Percentiles rank a stretch among this genome's conserved stretches.
Evolutionary conservation across 345 rosid species (phyloP).

Genomic region (Gossypium turneri): DNA sequence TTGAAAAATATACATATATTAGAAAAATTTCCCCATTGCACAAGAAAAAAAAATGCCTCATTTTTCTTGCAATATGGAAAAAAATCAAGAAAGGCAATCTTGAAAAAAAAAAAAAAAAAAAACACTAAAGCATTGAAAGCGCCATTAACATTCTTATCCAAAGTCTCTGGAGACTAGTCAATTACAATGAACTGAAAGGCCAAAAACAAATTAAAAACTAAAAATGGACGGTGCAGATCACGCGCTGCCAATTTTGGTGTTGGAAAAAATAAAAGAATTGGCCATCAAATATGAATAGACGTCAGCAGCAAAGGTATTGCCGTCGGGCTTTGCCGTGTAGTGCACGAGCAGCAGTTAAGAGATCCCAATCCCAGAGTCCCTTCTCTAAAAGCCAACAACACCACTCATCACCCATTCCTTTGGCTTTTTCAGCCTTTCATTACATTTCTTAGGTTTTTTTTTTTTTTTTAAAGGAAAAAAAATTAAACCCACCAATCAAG

Average conservation of each 20-base stretch:
- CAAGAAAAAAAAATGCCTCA: not conserved
- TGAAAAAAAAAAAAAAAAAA: not conserved
- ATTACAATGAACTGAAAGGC: not conserved
- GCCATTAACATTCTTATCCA: not conserved
- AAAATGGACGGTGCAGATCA: not conserved
- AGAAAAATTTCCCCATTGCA: not conserved
- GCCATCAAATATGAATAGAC: not conserved
- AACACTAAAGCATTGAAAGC: not conserved
- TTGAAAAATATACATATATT: not conserved
- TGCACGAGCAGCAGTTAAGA: constrained; percentile 6
- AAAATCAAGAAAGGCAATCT: too few relatives aligned
- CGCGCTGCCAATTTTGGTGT: not conserved
- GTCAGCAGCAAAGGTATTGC: not conserved
- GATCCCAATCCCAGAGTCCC: not conserved
- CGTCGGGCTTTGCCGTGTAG: not conserved
- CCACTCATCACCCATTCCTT: not conserved
- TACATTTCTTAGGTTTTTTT: not conserved
- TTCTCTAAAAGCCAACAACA: constrained; percentile 4
- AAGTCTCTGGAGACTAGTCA: not conserved
- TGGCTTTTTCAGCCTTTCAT: not conserved
- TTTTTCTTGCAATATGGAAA: not conserved
- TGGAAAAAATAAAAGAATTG: not conserved
- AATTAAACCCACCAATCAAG: constrained; percentile 3
- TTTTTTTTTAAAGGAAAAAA: not conserved
- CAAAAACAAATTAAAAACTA: not conserved